A percentile compares a stretch with the other conserved stretches of the same genome.
Evolutionary conservation across 305 asterid species (phyloP).

Genomic region (Fraxinus sp.): DNA sequence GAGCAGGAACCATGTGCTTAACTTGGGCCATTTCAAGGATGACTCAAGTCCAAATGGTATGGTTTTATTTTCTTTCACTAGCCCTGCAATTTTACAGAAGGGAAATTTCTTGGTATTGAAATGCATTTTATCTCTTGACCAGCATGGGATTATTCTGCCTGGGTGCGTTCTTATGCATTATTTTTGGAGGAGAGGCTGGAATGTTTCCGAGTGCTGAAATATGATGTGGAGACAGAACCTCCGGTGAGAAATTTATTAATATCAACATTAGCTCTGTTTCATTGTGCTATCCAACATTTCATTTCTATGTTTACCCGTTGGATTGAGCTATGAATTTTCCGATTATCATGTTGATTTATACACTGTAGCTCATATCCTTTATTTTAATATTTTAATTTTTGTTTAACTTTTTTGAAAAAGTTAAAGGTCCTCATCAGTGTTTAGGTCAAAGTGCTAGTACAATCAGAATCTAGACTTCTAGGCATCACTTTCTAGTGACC

Average conservation of each 20-base stretch:
- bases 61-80: conserved; percentile 15
- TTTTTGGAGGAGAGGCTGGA: conserved; percentile 97
- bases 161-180: conserved; percentile 92
- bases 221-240: conserved; percentile 81
- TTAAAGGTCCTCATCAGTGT: not conserved
- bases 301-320: not conserved
- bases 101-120: conserved; percentile 19
- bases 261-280: conserved; percentile 4
- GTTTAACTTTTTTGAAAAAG: not conserved
- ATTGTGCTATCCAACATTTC: not conserved
- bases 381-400: no score
- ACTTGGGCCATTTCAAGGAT: conserved; percentile 90
- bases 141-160: conserved; percentile 99
- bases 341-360: not conserved
- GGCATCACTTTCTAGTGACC: not conserved
- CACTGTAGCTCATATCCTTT: not conserved
- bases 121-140: conserved; percentile 29
- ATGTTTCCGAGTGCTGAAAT: conserved; percentile 81
- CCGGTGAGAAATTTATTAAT: conserved; percentile 41
- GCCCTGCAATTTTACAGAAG: conserved; percentile 15
- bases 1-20: conserved; percentile 83
- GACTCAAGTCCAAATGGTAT: conserved; percentile 95
- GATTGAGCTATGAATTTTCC: not conserved
- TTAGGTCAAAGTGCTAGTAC: not conserved
- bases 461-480: not conserved